Conservation (phyloP, 306 rosid species). For the Pterocarpus macrocarpus region DNA sequence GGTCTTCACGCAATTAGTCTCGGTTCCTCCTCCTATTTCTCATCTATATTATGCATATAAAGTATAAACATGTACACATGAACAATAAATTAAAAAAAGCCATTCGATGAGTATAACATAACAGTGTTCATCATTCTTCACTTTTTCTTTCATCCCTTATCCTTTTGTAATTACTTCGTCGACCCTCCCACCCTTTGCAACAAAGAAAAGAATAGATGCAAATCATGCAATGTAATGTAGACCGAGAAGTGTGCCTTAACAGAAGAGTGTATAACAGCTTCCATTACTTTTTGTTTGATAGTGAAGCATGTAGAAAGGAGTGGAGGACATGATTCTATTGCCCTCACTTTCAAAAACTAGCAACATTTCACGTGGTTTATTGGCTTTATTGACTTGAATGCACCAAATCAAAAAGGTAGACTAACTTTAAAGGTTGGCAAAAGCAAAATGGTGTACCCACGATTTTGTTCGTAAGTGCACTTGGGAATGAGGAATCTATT, state of each 20-base stretch:
- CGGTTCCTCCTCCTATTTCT: background rate
- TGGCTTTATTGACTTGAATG: constrained; percentile 19
- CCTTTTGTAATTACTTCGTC: no score
- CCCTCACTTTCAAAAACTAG: constrained; percentile 8
- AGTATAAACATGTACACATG: background rate
- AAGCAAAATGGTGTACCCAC: constrained; percentile 39
- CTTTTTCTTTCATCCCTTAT: no score
- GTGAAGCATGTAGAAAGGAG: constrained; percentile 3
- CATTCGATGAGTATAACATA: no score
- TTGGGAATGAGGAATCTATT: constrained; percentile 21
- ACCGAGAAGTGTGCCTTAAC: constrained; percentile 2
- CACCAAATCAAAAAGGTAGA: background rate
- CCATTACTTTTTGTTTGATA: constrained; percentile 5
- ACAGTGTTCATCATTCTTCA: no score
- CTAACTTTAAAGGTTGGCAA: constrained; percentile 1
- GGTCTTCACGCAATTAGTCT: background rate
- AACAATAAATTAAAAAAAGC: background rate
- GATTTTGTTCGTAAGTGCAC: constrained; percentile 26
- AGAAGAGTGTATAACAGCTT: background rate
- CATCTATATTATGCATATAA: background rate
- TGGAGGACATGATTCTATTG: background rate
- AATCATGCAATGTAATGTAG: background rate
- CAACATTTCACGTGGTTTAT: background rate
- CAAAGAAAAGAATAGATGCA: background rate
- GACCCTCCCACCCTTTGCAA: no score